phyloP scores from a whole-genome alignment of 345 rosid species.

The Camelina hispida region DNA sequence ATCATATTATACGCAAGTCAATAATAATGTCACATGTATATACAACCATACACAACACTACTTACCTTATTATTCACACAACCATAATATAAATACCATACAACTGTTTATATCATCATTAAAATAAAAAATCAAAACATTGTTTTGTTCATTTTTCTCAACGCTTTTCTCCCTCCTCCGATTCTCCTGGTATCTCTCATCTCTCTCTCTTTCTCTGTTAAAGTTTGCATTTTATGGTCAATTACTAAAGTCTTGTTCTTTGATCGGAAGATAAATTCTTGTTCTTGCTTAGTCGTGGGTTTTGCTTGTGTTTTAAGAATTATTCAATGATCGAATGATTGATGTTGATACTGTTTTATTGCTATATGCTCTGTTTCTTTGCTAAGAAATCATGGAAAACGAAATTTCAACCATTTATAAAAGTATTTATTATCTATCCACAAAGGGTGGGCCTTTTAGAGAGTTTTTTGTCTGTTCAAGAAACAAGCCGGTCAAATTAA shows the following conservation, averaged over 20 bases:
- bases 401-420: constrained; percentile 12
- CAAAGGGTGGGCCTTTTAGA: constrained; percentile 21
- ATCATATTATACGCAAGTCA: constrained; percentile 18
- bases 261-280: constrained; percentile 7
- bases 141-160: constrained; percentile 27
- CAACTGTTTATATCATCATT: constrained; percentile 8
- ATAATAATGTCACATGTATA: constrained; percentile 42
- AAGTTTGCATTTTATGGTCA: constrained; percentile 22
- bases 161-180: constrained; percentile 19
- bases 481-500: constrained; percentile 28
- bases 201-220: no score
- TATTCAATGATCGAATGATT: constrained; percentile 19
- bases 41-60: background rate
- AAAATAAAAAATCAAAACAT: background rate
- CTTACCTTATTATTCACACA: constrained; percentile 24
- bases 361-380: constrained; percentile 14
- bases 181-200: constrained; percentile 35
- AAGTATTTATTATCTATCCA: background rate
- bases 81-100: constrained; percentile 11
- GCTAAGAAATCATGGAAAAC: constrained; percentile 27
- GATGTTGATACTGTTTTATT: constrained; percentile 31
- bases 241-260: constrained; percentile 11
- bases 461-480: constrained; percentile 22
- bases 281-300: constrained; percentile 19
- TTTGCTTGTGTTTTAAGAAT: constrained; percentile 11